phyloP scores from a whole-genome alignment of 2,329 filamentous ascomycete species.

The Alternaria metachromatica region DNA sequence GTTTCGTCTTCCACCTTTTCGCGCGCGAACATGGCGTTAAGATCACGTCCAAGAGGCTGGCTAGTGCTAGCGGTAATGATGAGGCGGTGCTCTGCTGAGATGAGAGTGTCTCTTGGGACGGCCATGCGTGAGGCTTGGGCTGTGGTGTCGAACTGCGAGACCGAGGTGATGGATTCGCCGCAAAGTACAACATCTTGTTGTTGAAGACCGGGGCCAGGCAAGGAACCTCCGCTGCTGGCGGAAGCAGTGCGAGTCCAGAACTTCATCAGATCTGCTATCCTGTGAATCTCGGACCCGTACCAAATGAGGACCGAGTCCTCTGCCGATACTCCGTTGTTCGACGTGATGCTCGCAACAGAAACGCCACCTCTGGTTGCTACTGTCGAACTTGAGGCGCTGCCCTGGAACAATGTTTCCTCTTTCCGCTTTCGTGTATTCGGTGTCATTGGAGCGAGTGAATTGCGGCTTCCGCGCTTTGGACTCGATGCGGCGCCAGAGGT shows the following conservation, averaged over 20 bases:
- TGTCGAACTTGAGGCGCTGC: slow-evolving; percentile 40
- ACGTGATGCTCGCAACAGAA: slow-evolving; percentile 45
- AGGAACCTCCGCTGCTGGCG: slow-evolving; percentile 43
- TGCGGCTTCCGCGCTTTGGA: slow-evolving; percentile 43
- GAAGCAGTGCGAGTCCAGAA: slow-evolving; percentile 54
- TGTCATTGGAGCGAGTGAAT: slow-evolving; percentile 57
- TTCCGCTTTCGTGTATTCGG: slow-evolving; percentile 58
- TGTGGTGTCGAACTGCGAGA: slow-evolving; percentile 53
- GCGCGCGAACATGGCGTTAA: slow-evolving; percentile 37
- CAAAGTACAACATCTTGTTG: slow-evolving; percentile 51
- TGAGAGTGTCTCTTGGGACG: slow-evolving; percentile 52
- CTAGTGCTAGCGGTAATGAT: slow-evolving; percentile 50
- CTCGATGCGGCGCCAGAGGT: slow-evolving; percentile 29
- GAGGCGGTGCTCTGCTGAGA: slow-evolving; percentile 54
- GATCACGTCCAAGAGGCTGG: slow-evolving; percentile 37
- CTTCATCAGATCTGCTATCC: slow-evolving; percentile 53
- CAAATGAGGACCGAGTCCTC: slow-evolving; percentile 57
- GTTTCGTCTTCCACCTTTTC: slow-evolving; percentile 41
- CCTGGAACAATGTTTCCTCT: slow-evolving; percentile 54
- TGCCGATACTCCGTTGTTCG: slow-evolving; percentile 36
- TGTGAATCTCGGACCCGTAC: slow-evolving; percentile 54
- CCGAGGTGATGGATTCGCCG: slow-evolving; percentile 53
- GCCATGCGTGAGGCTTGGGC: slow-evolving; percentile 52
- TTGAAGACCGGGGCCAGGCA: slow-evolving; percentile 52
- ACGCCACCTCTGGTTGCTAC: slow-evolving; percentile 52